Evolutionary conservation across 1,139 yeast species (phyloP).

Genomic region (Yamadazyma mexicana): DNA sequence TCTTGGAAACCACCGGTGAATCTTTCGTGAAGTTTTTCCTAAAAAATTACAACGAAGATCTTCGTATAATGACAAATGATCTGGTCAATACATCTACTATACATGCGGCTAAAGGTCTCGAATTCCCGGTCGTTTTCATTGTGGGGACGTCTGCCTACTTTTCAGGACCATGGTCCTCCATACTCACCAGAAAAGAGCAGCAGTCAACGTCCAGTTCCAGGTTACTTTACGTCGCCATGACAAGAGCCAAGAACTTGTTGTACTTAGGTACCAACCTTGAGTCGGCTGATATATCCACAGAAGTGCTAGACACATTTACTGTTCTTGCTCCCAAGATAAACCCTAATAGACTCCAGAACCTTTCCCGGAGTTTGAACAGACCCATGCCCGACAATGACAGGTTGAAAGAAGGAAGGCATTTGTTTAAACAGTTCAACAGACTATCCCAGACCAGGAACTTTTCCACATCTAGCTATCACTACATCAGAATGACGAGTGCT

Average conservation of each 20-base stretch:
- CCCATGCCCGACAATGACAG: constrained; percentile 11
- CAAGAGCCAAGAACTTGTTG: constrained; percentile 58
- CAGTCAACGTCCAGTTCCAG: constrained; percentile 24
- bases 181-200: constrained; percentile 6
- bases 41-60: constrained; percentile 48
- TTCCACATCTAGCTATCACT: neutral
- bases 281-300: constrained; percentile 10
- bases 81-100: constrained; percentile 58
- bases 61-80: constrained; percentile 25
- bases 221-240: constrained; percentile 61
- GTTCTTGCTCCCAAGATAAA: constrained; percentile 15
- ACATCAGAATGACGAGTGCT: neutral
- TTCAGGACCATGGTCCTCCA: constrained; percentile 20
- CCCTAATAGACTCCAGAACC: constrained; percentile 6
- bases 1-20: constrained; percentile 14
- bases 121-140: constrained; percentile 67
- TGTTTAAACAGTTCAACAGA: constrained; percentile 11
- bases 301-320: constrained; percentile 13
- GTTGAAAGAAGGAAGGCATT: constrained; percentile 12
- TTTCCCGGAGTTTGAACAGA: constrained; percentile 9
- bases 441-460: neutral
- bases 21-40: constrained; percentile 39
- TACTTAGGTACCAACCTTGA: constrained; percentile 29
- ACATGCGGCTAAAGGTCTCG: constrained; percentile 72
- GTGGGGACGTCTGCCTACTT: constrained; percentile 30